Evolutionary conservation across 2,329 filamentous ascomycete genomes (phyloP).

Genomic region (Thielaviopsis cerberus): DNA sequence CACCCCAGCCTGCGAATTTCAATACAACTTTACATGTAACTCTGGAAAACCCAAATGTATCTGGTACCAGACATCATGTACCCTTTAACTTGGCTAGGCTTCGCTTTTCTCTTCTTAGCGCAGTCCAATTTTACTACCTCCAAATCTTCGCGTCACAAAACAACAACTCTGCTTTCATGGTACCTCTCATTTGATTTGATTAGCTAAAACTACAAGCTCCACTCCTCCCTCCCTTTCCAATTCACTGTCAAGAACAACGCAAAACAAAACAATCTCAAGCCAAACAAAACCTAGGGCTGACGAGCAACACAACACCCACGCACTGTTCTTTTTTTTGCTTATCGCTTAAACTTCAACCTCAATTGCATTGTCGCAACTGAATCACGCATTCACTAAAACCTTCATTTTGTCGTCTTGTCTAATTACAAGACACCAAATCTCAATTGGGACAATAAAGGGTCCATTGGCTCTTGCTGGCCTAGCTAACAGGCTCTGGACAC

Average conservation of each 20-base stretch:
- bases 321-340: background rate
- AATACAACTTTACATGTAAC: background rate
- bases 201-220: background rate
- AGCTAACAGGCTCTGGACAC: background rate
- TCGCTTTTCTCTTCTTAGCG: too few relatives aligned
- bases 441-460: background rate
- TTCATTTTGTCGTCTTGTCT: background rate
- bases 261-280: background rate
- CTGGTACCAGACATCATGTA: background rate
- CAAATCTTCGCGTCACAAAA: background rate
- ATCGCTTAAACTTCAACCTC: too few relatives aligned
- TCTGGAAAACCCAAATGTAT: background rate
- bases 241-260: background rate
- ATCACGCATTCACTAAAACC: too few relatives aligned
- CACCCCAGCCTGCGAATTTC: background rate
- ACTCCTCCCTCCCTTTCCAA: background rate
- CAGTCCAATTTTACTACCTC: too few relatives aligned
- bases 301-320: background rate
- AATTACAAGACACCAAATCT: background rate
- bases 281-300: background rate
- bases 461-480: background rate
- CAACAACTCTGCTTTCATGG: too few relatives aligned
- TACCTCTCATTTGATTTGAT: background rate
- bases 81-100: too few relatives aligned
- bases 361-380: too few relatives aligned